Evolutionary conservation across 106 monocot genomes (phyloP), one percentile per base, ranked within the genome.

Genomic region (Dioscorea dumetorum): DNA sequence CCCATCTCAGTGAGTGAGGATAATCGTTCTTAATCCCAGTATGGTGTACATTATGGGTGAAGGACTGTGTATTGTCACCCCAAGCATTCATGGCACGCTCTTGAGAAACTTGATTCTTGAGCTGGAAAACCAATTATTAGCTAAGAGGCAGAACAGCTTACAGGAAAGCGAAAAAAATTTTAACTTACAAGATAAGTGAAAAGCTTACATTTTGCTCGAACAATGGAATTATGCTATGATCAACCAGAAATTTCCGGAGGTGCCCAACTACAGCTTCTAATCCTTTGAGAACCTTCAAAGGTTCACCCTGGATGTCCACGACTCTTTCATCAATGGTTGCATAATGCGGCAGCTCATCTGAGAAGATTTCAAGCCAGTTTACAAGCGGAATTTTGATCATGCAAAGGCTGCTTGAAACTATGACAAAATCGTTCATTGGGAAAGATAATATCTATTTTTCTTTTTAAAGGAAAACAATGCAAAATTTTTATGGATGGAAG

Each of bases 231-330:
- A 97, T 73, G 41, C 91, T 87, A 53, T 81, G 95, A 72, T 97
- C 91, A 69, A 97, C 88, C 66, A 97, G 75, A 78, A 97, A 97
- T 65, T 87, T 97, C 48, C 95, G 67, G 16, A 97, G 88, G 77
- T 89, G 81, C 0, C 84, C 74, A 64, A 82, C 60, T 34, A 89
- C 86, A 71, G 79, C 77, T 79, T 83, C 74, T 49, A 97, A 81
- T 52, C 84, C 95, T 75, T 88, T 97, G 32, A 86, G 70, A 49
- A 91, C 95, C 58, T 88, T 83, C 64, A 62, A 67, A 72, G 83
- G 34, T 67, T 97, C 88, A n/a, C 95, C 95, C 24, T 84, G 85
- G 35, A 97, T 86, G 14, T 91, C 91, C n/a, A 95, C 81, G 22
- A 91, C 59, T 68, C 88, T 83, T 70, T 95, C 95, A 49, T 88